Conservation (phyloP, 257 asterid species). For the Petrea volubilis region DNA sequence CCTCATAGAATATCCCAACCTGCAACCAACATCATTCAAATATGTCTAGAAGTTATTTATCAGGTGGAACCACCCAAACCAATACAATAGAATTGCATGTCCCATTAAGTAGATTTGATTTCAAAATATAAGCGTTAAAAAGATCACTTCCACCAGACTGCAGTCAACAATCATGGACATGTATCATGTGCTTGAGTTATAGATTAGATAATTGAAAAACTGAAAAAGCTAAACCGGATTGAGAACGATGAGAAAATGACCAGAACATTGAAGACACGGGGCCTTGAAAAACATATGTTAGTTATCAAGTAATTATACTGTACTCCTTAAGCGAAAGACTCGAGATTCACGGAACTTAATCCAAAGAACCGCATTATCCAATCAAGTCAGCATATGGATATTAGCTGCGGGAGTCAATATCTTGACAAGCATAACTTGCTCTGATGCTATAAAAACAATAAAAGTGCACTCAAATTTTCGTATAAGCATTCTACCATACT, state of each 20-base stretch:
- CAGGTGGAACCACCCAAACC: no score
- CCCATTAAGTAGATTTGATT: not conserved
- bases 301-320: not conserved
- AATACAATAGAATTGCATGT: not conserved
- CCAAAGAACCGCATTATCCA: conserved; percentile 2
- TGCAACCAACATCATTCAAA: conserved; percentile 37
- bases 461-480: not conserved
- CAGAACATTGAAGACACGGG: not conserved
- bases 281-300: not conserved
- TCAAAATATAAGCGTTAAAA: conserved; percentile 11
- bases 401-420: not conserved
- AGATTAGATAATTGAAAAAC: no score
- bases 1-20: conserved; percentile 93
- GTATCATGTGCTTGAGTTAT: conserved; percentile 12
- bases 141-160: conserved; percentile 16
- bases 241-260: no score
- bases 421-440: no score
- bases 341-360: not conserved
- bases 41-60: no score
- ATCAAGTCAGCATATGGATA: not conserved
- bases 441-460: not conserved
- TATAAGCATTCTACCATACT: no score
- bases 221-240: no score
- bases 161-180: not conserved
- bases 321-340: no score